Evolutionary conservation across 352 stramenopile species (phyloP).

Genomic region (Sclerospora graminicola): DNA sequence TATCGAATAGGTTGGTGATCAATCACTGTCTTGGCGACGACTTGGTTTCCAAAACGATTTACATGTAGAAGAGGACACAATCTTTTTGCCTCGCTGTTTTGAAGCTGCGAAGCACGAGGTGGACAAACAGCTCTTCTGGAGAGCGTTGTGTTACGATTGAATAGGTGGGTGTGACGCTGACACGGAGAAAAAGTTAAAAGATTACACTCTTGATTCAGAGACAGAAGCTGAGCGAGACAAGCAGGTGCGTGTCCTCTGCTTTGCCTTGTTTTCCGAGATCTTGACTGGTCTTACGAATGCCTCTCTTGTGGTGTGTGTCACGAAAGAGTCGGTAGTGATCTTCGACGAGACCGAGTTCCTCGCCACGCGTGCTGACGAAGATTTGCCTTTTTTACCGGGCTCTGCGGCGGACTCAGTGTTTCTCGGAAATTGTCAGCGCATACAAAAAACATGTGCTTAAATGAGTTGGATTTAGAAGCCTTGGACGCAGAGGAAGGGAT

Average conservation of each 20-base stretch:
- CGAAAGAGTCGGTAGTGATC: slow-evolving; percentile 82
- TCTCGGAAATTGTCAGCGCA: too few species aligned
- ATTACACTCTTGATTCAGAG: slow-evolving; percentile 8
- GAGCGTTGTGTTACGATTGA: slow-evolving; percentile 25
- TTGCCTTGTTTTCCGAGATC: slow-evolving; percentile 57
- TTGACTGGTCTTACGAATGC: slow-evolving; percentile 58
- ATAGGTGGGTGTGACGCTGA: slow-evolving; percentile 23
- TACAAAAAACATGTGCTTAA: too few species aligned
- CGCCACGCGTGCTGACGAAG: too few species aligned
- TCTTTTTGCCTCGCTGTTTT: slow-evolving; percentile 47
- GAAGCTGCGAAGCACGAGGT: slow-evolving; percentile 42
- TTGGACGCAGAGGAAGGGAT: too few species aligned
- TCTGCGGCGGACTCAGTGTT: slow-evolving; percentile 69
- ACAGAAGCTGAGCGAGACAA: slow-evolving; percentile 24
- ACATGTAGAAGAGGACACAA: slow-evolving; percentile 15
- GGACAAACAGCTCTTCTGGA: slow-evolving; percentile 39
- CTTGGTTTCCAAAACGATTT: slow-evolving; percentile 41
- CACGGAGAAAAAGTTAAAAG: slow-evolving; percentile 5
- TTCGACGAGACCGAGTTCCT: too few species aligned
- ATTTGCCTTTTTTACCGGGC: slow-evolving; percentile 72
- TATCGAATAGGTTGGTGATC: slow-evolving; percentile 56
- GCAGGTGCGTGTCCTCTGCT: slow-evolving; percentile 47
- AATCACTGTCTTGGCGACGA: slow-evolving; percentile 42
- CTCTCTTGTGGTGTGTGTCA: slow-evolving; percentile 72
- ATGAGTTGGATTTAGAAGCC: too few species aligned